Conservation (phyloP, 805 yeast genomes). For the Candida pini region DNA sequence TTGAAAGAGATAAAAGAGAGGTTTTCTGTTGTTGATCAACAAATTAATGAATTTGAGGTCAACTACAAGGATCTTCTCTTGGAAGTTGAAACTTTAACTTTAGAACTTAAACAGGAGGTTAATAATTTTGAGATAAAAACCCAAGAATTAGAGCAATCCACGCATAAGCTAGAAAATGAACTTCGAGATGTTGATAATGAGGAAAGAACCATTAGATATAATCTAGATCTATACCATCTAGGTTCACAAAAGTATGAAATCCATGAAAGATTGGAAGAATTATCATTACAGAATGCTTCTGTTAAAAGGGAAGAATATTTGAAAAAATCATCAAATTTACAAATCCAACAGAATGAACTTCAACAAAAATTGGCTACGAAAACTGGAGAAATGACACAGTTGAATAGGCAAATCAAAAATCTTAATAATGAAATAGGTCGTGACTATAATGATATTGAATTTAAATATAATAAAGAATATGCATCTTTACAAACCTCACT, state of each 20-base stretch:
- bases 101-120: constrained; percentile 12
- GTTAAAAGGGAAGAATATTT: constrained; percentile 57
- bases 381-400: constrained; percentile 80
- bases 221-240: constrained; percentile 39
- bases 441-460: constrained; percentile 67
- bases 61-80: constrained; percentile 6
- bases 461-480: constrained; percentile 61
- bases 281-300: constrained; percentile 44
- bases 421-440: constrained; percentile 55
- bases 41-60: constrained; percentile 32
- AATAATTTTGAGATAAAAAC: constrained; percentile 27
- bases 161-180: constrained; percentile 57
- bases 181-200: constrained; percentile 49
- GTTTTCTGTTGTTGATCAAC: constrained; percentile 37
- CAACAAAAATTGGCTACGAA: constrained; percentile 68
- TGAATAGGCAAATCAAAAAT: constrained; percentile 61
- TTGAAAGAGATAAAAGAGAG: constrained; percentile 37
- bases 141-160: constrained; percentile 30
- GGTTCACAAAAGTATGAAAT: constrained; percentile 28
- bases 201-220: constrained; percentile 51
- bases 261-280: constrained; percentile 23
- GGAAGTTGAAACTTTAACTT: constrained; percentile 12
- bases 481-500: constrained; percentile 70
- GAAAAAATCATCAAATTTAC: constrained; percentile 44
- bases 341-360: constrained; percentile 44